Percentiles rank a stretch among this genome's conserved stretches.
These are phyloP conservation scores for Coccinonectria pachysandricola DNA, from an alignment of 2,329 filamentous ascomycete species.

Conservation along the genomic window DNA sequence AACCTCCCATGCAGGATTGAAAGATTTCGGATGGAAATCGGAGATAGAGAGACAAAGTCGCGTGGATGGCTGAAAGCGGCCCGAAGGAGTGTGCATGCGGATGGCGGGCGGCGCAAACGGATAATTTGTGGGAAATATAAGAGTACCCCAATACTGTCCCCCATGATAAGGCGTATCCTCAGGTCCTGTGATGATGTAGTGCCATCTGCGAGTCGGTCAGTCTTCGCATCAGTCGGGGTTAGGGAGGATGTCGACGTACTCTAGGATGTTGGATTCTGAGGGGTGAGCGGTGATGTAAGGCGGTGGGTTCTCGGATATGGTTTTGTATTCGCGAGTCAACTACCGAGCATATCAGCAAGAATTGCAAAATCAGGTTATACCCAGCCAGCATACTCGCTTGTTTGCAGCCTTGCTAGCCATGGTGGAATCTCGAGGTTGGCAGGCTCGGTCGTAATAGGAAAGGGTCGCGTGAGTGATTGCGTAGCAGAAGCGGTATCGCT, in stretches of 20 bases:
- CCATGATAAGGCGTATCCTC: conserved; percentile 88
- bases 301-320: conserved; percentile 62
- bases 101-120: conserved; percentile 95
- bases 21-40: conserved; percentile 95
- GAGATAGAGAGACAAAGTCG: conserved; percentile 91
- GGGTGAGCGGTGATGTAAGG: conserved; percentile 85
- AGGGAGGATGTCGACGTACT: conserved; percentile 42
- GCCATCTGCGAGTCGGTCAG: no score
- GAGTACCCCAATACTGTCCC: conserved; percentile 96
- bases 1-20: conserved; percentile 98
- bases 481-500: no score
- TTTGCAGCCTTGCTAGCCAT: conserved; percentile 67
- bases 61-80: conserved; percentile 87
- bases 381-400: conserved; percentile 53
- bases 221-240: no score
- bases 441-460: no score
- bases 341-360: no score
- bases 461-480: conserved; percentile 2
- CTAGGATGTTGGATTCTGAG: conserved; percentile 82
- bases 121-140: conserved; percentile 93
- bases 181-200: conserved; percentile 91
- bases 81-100: conserved; percentile 96
- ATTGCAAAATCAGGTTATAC: no score
- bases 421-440: no score
- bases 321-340: conserved; percentile 54